Conservation (phyloP, 495 filamentous ascomycete genomes). For the Sabuloglossum arenarium region DNA sequence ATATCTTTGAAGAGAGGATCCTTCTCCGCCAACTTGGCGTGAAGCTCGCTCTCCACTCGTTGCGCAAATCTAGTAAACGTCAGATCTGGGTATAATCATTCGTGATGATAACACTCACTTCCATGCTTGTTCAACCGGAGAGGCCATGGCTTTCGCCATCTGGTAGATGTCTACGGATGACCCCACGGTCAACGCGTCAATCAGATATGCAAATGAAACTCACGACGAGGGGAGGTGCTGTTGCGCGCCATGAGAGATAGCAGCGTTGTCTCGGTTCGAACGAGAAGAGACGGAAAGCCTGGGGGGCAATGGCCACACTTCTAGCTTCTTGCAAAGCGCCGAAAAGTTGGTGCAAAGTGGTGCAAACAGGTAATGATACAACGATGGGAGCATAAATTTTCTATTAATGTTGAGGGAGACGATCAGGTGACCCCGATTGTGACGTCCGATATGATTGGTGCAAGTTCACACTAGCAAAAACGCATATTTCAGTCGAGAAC, state of each 20-base stretch:
- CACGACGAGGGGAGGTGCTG: constrained; percentile 12
- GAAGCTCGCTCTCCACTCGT: constrained; percentile 25
- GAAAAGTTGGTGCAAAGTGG: not conserved
- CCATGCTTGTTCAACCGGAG: constrained; percentile 27
- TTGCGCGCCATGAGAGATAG: constrained; percentile 19
- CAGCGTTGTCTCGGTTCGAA: not conserved
- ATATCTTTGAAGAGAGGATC: constrained; percentile 35
- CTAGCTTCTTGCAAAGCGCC: not conserved
- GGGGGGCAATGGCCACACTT: not conserved
- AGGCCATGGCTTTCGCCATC: constrained; percentile 23
- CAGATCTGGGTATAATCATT: not conserved
- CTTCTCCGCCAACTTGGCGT: constrained; percentile 28
- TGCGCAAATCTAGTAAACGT: constrained; percentile 20
- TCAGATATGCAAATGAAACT: constrained; percentile 31
- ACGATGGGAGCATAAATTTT: not conserved
- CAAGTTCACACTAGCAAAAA: too few relatives aligned
- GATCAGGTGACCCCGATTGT: not conserved
- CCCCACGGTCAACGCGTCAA: constrained; percentile 31
- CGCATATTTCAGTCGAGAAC: too few relatives aligned
- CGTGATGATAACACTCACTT: constrained; percentile 20
- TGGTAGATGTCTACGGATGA: constrained; percentile 16
- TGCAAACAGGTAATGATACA: not conserved
- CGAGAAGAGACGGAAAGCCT: not conserved
- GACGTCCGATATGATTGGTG: too few relatives aligned
- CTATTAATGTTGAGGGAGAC: not conserved